These are phyloP conservation scores for Calocera viscosa DNA, from an alignment of 768 basidiomycete species.

Conservation along the genomic window DNA sequence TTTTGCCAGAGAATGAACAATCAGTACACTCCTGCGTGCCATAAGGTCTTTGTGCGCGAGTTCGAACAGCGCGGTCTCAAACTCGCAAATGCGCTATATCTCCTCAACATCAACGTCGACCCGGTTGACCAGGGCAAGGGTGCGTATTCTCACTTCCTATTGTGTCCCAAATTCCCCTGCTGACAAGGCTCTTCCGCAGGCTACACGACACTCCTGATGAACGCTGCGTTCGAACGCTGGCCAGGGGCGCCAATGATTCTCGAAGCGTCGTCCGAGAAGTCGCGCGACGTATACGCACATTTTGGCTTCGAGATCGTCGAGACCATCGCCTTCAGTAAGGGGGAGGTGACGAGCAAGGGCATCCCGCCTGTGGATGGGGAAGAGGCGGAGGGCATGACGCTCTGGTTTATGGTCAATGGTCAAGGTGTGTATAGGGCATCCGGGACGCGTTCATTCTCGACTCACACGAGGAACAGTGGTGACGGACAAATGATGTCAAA, in stretches of 20 bases:
- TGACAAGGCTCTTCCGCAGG: conserved; percentile 12
- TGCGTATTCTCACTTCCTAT: background rate
- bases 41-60: conserved; percentile 10
- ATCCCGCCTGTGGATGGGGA: background rate
- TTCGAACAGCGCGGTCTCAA: conserved; percentile 14
- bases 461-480: no score
- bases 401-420: background rate
- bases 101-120: conserved; percentile 16
- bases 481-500: no score
- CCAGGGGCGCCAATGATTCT: conserved; percentile 16
- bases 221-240: conserved; percentile 17
- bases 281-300: conserved; percentile 19
- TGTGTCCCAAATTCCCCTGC: background rate
- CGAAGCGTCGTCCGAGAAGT: conserved; percentile 17
- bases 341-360: conserved; percentile 20
- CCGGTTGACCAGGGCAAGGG: conserved; percentile 17
- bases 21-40: conserved; percentile 14
- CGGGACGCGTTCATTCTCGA: no score
- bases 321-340: conserved; percentile 29
- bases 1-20: background rate
- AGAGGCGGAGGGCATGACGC: background rate
- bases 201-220: conserved; percentile 16
- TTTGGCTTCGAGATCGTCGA: conserved; percentile 23
- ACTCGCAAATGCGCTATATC: conserved; percentile 17
- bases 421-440: background rate